Evolutionary conservation across 345 rosid genomes (phyloP), one percentile per base, ranked within the genome.

Genomic region (Eutrema japonicum): DNA sequence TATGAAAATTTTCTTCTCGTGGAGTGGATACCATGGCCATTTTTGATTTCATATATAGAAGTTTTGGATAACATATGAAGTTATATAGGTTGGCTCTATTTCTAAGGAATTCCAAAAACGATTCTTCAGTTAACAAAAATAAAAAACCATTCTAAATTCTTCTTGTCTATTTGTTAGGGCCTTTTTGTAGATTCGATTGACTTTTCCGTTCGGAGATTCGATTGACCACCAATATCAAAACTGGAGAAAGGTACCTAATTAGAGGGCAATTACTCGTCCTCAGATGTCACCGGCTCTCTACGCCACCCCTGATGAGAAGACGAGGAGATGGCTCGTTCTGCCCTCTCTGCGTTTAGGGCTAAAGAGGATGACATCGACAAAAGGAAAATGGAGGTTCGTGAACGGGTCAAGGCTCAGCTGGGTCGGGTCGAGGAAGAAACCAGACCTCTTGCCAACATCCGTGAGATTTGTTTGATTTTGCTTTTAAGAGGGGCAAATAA

Each of bases 341-440:
- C 96, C 10, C 92, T 95, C 45, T 86, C 96, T 48, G 84, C 87
- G 5, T 95, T 92, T 74, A 87, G 89, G 79, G 99, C 96, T 70
- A 95, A 95, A 77, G 99, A 95, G 56, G 99, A 95, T 70, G 99
- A 95, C 85, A 95, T 95, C 61, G 96, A 95, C 82, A 85, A 70
- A 87, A 90, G 84, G 81, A 95, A 87, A 77, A 71, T 81, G 84
- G 97, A 95, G 81, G 96, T 95, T 43, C 82, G 88, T 51, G 97
- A 95, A 41, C 75, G 84, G 60, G 96, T 95, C 46, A 96, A 88
- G 69, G 85, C 84, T 52, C 96, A 95, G 80, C 38, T 92, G 59
- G 90, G 92, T 72, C 96, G 96, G 35, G 93, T 89, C 51, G 92
- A 92, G 71, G 87, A 92, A 74, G 93, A 92, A 67, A 84, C 92